Conservation (phyloP, 2,329 filamentous ascomycete species). For the Epichloe coenophiala region DNA sequence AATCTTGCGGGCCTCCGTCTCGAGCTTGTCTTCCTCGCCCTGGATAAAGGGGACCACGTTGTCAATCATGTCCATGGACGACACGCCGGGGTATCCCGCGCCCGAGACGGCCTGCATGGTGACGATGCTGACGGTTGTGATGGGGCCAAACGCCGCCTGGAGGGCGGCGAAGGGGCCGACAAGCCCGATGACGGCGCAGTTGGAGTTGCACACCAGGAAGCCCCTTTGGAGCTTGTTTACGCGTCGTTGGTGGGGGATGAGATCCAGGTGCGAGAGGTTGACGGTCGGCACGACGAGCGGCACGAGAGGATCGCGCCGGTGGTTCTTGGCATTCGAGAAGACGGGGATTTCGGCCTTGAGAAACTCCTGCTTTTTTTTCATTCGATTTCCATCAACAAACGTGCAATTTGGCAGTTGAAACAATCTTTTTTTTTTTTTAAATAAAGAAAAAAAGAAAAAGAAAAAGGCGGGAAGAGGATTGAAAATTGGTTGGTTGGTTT, state of each 20-base stretch:
- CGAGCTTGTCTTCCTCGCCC: constrained; percentile 92
- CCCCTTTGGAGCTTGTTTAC: constrained; percentile 64
- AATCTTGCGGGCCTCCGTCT: constrained; percentile 91
- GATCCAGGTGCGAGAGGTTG: constrained; percentile 73
- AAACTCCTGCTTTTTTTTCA: constrained; percentile 57
- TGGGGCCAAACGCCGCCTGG: constrained; percentile 71
- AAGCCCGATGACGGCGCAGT: constrained; percentile 92
- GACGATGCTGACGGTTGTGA: constrained; percentile 64
- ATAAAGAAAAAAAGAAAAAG: not conserved
- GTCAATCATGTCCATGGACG: constrained; percentile 90
- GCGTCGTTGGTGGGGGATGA: constrained; percentile 78
- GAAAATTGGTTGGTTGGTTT: no score
- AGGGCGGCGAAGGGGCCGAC: constrained; percentile 86
- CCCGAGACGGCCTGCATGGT: constrained; percentile 93
- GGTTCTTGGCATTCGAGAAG: constrained; percentile 98
- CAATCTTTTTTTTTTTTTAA: no score
- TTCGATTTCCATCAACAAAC: constrained; percentile 10
- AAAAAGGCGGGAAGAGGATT: no score
- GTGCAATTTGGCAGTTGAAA: not conserved
- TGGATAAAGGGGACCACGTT: constrained; percentile 90
- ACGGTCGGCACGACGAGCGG: constrained; percentile 92
- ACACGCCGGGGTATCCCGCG: constrained; percentile 80
- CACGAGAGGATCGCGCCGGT: constrained; percentile 78
- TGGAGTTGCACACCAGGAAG: constrained; percentile 94
- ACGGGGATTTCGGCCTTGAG: constrained; percentile 76